Conservation (phyloP, 352 stramenopile genomes). For the Pythium aristosporum region DNA sequence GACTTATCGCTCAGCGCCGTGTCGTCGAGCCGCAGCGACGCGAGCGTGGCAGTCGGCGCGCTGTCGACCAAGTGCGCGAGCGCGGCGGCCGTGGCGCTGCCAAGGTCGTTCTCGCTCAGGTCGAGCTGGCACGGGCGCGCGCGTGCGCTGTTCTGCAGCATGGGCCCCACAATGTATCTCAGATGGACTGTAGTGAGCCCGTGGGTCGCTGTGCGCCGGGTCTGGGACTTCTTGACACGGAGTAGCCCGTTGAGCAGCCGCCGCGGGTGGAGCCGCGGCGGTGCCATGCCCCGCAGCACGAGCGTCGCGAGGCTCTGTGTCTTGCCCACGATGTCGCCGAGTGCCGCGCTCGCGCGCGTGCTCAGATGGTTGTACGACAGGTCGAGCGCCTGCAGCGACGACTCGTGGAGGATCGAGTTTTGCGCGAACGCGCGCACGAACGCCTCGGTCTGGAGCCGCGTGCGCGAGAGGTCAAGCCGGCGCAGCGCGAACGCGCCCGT, state of each 20-base stretch:
- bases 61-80: slow-evolving; percentile 53
- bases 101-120: slow-evolving; percentile 76
- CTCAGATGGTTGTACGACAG: slow-evolving; percentile 72
- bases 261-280: slow-evolving; percentile 17
- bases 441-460: slow-evolving; percentile 47
- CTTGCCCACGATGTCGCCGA: slow-evolving; percentile 64
- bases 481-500: slow-evolving; percentile 52
- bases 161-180: slow-evolving; percentile 53
- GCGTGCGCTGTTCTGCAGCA: slow-evolving; percentile 62
- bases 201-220: slow-evolving; percentile 7
- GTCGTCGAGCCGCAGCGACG: slow-evolving; percentile 59
- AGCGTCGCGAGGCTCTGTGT: slow-evolving; percentile 59
- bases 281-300: slow-evolving; percentile 63
- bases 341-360: slow-evolving; percentile 41
- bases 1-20: slow-evolving; percentile 52
- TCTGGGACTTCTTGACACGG: background rate
- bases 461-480: slow-evolving; percentile 60
- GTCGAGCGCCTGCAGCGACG: slow-evolving; percentile 54
- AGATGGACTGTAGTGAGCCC: slow-evolving; percentile 52
- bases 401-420: slow-evolving; percentile 68
- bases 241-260: slow-evolving; percentile 3
- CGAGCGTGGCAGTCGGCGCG: slow-evolving; percentile 36
- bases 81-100: slow-evolving; percentile 40
- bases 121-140: slow-evolving; percentile 48
- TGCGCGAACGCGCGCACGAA: slow-evolving; percentile 59